These are phyloP conservation scores for Acer saccharum DNA, from an alignment of 345 rosid genomes.

Conservation along the genomic window DNA sequence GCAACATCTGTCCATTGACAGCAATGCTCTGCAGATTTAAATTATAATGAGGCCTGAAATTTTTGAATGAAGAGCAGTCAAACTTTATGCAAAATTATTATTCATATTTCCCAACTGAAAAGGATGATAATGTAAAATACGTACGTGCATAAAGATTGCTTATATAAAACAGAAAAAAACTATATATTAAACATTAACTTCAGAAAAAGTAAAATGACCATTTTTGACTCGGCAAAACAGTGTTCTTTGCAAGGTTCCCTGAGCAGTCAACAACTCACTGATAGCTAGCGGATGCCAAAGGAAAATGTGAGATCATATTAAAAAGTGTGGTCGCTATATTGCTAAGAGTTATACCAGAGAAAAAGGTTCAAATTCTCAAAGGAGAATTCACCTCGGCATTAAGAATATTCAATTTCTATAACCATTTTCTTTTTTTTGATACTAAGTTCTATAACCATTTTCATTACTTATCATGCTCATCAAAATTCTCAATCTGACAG, in stretches of 20 bases:
- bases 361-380: neutral
- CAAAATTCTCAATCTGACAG: neutral
- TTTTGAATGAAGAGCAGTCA: constrained; percentile 24
- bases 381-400: neutral
- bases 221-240: neutral
- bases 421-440: neutral
- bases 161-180: neutral
- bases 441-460: neutral
- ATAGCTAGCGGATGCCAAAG: neutral
- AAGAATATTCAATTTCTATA: constrained; percentile 3
- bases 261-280: neutral
- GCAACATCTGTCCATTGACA: constrained; percentile 67
- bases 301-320: neutral
- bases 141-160: neutral
- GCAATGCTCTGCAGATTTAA: constrained; percentile 77
- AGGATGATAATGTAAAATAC: neutral
- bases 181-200: neutral
- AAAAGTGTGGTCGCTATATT: neutral
- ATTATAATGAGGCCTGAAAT: constrained; percentile 96
- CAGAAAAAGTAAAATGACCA: neutral
- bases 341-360: neutral
- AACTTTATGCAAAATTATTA: constrained; percentile 13
- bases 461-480: neutral
- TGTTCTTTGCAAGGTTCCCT: neutral
- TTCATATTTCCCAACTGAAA: constrained; percentile 4